Percentiles rank a stretch among this genome's conserved stretches.
These are phyloP conservation scores for Globisporangium polare DNA, from an alignment of 352 stramenopile genomes.

Conservation along the genomic window DNA sequence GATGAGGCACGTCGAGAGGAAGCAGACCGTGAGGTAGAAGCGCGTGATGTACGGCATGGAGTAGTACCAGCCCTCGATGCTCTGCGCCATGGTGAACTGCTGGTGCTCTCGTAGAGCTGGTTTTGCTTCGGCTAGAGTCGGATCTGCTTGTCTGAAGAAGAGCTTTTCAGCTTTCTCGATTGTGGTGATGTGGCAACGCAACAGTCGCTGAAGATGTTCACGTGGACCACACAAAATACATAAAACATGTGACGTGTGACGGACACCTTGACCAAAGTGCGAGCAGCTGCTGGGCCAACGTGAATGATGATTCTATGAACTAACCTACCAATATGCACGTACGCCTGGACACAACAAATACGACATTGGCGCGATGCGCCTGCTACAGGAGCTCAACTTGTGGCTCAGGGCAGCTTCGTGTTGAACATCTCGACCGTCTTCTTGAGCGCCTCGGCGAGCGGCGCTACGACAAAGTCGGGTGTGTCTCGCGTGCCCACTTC, in stretches of 20 bases:
- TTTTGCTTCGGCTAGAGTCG: too few species aligned
- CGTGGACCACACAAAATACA: background rate
- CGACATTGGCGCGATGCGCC: background rate
- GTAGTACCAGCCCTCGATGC: conserved; percentile 86
- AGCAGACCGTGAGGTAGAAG: conserved; percentile 82
- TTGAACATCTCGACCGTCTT: conserved; percentile 87
- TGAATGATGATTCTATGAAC: too few species aligned
- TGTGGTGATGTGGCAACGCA: conserved; percentile 3
- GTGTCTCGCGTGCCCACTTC: conserved; percentile 79
- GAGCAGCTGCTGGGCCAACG: too few species aligned
- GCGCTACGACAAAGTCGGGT: conserved; percentile 71
- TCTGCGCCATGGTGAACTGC: conserved; percentile 49
- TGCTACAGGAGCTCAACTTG: background rate
- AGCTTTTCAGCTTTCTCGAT: conserved; percentile 2
- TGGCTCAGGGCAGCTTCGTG: conserved; percentile 40
- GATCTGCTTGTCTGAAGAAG: background rate
- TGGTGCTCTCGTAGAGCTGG: too few species aligned
- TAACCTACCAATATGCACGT: background rate
- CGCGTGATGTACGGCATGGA: conserved; percentile 79
- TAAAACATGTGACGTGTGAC: background rate
- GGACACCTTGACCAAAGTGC: too few species aligned
- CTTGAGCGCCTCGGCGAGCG: conserved; percentile 66
- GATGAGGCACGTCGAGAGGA: conserved; percentile 76
- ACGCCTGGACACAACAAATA: background rate
- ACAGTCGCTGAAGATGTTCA: background rate